A percentile compares a stretch with the other conserved stretches of the same genome.
phyloP scores from a whole-genome alignment of 2,329 filamentous ascomycete species.

The Rosellinia necatrix region DNA sequence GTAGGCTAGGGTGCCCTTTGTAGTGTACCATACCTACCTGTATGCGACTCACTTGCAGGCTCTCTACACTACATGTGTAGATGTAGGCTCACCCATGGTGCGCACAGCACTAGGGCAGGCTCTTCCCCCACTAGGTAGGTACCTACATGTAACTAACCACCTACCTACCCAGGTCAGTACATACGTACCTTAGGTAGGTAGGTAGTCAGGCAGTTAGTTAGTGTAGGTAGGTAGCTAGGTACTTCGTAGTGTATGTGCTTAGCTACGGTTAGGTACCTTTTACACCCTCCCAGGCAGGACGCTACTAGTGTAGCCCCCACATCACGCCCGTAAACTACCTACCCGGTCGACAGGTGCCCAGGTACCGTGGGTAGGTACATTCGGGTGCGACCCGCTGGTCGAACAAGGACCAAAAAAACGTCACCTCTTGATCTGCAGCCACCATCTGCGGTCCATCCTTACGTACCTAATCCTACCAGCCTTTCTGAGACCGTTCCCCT shows the following conservation, averaged over 20 bases:
- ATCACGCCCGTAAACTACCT: neutral
- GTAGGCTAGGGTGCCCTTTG: too few species aligned
- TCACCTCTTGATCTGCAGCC: conserved; percentile 36
- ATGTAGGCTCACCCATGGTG: too few species aligned
- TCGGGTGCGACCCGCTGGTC: neutral
- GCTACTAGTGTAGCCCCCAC: too few species aligned
- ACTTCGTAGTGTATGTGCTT: neutral
- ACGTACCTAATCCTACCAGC: conserved; percentile 17
- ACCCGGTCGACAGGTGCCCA: neutral
- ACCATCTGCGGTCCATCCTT: conserved; percentile 30
- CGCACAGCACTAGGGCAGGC: too few species aligned
- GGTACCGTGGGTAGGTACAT: too few species aligned
- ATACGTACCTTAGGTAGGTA: neutral
- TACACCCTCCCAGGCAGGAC: too few species aligned
- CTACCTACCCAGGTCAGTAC: too few species aligned
- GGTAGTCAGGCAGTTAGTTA: too few species aligned
- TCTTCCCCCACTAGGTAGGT: too few species aligned
- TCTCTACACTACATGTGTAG: too few species aligned
- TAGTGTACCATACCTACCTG: neutral
- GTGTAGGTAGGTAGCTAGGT: neutral
- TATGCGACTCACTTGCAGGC: neutral
- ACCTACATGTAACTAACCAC: too few species aligned
- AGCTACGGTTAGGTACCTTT: too few species aligned
- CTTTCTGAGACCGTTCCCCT: conserved; percentile 22
- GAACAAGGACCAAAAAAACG: conserved; percentile 30